A percentile compares a stretch with the other conserved stretches of the same genome.
Evolutionary conservation across 306 rosid genomes (phyloP).

Genomic region (Styphnolobium japonicum): DNA sequence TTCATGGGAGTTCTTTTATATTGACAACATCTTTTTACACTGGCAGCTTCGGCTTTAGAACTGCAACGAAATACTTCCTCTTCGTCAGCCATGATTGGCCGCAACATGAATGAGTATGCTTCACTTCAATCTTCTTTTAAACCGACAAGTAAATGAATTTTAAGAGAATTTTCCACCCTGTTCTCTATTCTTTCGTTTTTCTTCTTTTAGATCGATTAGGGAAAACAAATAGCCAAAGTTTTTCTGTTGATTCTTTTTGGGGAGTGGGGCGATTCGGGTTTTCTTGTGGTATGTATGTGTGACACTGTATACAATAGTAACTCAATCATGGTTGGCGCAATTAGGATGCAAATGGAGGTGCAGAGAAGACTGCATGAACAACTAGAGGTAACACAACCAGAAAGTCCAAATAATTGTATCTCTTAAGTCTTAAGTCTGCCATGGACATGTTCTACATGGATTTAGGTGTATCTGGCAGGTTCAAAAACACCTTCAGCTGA

Average conservation of each 20-base stretch:
- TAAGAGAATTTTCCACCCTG: not conserved
- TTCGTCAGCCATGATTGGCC: constrained; percentile 81
- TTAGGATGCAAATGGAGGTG: constrained; percentile 99
- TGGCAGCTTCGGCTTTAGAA: constrained; percentile 78
- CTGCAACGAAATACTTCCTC: constrained; percentile 83
- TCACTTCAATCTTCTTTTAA: not conserved
- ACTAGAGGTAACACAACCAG: constrained; percentile 64
- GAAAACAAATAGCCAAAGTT: too few species aligned
- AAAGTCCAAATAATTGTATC: not conserved
- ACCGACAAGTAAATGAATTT: not conserved
- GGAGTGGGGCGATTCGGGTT: constrained; percentile 39
- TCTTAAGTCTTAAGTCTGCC: not conserved
- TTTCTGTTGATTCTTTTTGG: constrained; percentile 11
- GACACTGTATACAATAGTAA: constrained; percentile 50
- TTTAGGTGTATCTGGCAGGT: constrained; percentile 54
- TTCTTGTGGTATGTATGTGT: constrained; percentile 45
- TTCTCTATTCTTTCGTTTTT: too few species aligned
- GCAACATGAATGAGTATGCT: constrained; percentile 93
- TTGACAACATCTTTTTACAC: constrained; percentile 28
- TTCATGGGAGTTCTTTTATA: constrained; percentile 22
- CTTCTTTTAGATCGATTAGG: too few species aligned
- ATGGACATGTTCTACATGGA: constrained; percentile 18
- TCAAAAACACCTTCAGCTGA: constrained; percentile 89
- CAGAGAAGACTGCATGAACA: constrained; percentile 97
- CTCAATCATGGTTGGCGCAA: constrained; percentile 66